These are phyloP conservation scores for Harrya chromipes DNA, from an alignment of 768 basidiomycete genomes.

Conservation along the genomic window DNA sequence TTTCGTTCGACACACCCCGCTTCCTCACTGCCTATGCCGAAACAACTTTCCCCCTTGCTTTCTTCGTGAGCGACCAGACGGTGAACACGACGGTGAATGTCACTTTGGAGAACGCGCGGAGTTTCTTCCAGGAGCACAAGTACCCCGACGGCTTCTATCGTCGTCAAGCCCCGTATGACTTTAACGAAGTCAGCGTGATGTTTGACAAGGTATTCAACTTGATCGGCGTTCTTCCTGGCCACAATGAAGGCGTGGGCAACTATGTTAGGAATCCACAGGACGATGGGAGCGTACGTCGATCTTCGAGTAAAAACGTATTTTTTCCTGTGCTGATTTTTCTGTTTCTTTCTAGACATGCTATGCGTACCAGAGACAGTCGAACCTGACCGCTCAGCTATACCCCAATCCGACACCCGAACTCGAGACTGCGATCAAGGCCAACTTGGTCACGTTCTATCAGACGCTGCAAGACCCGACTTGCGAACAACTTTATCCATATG, in stretches of 20 bases:
- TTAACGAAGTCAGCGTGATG: background rate
- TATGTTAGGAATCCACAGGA: slow-evolving; percentile 14
- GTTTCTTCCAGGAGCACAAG: slow-evolving; percentile 19
- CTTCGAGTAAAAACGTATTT: background rate
- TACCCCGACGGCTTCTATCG: slow-evolving; percentile 20
- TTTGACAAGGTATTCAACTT: background rate
- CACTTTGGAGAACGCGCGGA: slow-evolving; percentile 15
- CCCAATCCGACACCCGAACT: slow-evolving; percentile 21
- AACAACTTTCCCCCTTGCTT: slow-evolving; percentile 24
- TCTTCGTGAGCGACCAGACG: slow-evolving; percentile 25
- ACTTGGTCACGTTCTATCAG: slow-evolving; percentile 16
- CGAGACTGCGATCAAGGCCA: slow-evolving; percentile 21
- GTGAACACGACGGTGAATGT: slow-evolving; percentile 11
- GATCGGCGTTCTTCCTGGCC: slow-evolving; percentile 12
- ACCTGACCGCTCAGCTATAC: slow-evolving; percentile 19
- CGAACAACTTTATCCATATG: slow-evolving; percentile 17
- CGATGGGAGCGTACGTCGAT: slow-evolving; percentile 10
- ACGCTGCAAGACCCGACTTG: slow-evolving; percentile 10
- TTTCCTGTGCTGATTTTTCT: background rate
- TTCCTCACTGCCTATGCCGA: slow-evolving; percentile 22
- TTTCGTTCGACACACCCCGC: slow-evolving; percentile 21
- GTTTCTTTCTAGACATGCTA: slow-evolving; percentile 13
- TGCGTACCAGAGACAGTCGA: slow-evolving; percentile 19
- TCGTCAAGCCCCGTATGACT: slow-evolving; percentile 17
- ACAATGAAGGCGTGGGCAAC: slow-evolving; percentile 18